These are phyloP conservation scores for Colletotrichum chrysophilum DNA, from an alignment of 2,329 filamentous ascomycete species.

Conservation along the genomic window DNA sequence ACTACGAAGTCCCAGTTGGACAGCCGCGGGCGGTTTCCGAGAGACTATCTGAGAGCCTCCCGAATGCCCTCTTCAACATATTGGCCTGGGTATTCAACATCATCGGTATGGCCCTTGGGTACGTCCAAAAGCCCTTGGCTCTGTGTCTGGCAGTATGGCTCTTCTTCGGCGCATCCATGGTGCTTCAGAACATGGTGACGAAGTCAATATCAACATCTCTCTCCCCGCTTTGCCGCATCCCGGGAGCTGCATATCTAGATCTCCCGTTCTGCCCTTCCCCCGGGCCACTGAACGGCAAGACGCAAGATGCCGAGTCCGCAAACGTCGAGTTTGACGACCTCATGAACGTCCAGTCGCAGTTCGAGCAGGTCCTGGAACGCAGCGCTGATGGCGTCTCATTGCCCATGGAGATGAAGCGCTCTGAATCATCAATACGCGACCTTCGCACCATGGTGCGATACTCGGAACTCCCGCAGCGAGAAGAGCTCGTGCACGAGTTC, in stretches of 20 bases:
- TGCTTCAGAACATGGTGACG: conserved; percentile 67
- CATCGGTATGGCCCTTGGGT: conserved; percentile 62
- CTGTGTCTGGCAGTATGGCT: conserved; percentile 67
- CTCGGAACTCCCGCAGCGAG: conserved; percentile 69
- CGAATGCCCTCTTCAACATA: conserved; percentile 42
- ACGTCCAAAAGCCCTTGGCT: conserved; percentile 69
- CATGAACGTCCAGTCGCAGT: conserved; percentile 75
- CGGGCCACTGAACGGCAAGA: background rate
- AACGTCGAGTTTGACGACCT: conserved; percentile 75
- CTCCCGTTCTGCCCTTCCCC: conserved; percentile 66
- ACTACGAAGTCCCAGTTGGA: background rate
- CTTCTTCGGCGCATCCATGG: conserved; percentile 60
- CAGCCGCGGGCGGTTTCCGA: conserved; percentile 28
- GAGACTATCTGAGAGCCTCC: conserved; percentile 39
- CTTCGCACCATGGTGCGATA: conserved; percentile 74
- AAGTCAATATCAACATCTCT: conserved; percentile 66
- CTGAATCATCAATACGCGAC: conserved; percentile 76
- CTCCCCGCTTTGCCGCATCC: conserved; percentile 73
- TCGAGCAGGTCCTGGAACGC: conserved; percentile 76
- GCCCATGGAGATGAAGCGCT: conserved; percentile 80
- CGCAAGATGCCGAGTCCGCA: conserved; percentile 15
- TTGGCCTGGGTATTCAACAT: conserved; percentile 60
- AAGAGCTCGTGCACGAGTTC: conserved; percentile 78
- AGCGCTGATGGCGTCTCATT: conserved; percentile 69
- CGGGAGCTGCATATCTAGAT: conserved; percentile 64